These are phyloP conservation scores for Ambrosiella xylebori DNA, from an alignment of 2,329 filamentous ascomycete species.

Conservation along the genomic window DNA sequence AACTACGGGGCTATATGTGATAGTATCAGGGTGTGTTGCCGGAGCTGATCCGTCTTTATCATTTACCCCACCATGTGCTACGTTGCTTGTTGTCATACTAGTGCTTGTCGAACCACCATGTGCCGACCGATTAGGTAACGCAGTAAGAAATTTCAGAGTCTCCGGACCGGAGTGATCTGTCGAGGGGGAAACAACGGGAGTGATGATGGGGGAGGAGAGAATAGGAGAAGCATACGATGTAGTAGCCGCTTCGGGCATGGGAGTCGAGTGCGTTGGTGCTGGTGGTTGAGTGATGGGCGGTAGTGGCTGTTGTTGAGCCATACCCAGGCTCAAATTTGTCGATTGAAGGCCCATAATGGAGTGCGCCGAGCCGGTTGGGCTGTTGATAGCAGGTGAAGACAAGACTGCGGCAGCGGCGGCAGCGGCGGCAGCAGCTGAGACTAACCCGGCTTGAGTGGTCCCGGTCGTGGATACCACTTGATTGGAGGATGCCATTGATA, in stretches of 20 bases:
- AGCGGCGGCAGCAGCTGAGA: constrained; percentile 15
- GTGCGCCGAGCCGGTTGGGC: too few relatives aligned
- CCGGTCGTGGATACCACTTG: background rate
- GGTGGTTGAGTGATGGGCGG: background rate
- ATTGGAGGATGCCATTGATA: background rate
- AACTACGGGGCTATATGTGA: too few relatives aligned
- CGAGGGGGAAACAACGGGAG: background rate
- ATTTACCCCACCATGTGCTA: too few relatives aligned
- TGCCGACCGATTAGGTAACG: background rate
- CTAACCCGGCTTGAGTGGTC: constrained; percentile 7
- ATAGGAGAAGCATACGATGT: background rate
- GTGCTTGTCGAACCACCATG: too few relatives aligned
- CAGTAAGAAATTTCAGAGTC: background rate
- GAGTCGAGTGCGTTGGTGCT: background rate
- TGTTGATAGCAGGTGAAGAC: background rate
- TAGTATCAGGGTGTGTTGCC: too few relatives aligned
- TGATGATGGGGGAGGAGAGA: background rate
- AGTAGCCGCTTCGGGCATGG: background rate
- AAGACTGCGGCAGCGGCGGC: background rate
- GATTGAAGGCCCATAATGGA: background rate
- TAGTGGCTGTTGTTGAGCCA: background rate
- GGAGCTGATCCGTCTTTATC: too few relatives aligned
- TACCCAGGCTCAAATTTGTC: background rate
- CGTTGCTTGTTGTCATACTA: too few relatives aligned
- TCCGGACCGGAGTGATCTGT: background rate